A percentile compares a stretch with the other conserved stretches of the same genome.
These are phyloP conservation scores for Eimeria maxima DNA, from an alignment of 169 alveolate species.

Conservation along the genomic window DNA sequence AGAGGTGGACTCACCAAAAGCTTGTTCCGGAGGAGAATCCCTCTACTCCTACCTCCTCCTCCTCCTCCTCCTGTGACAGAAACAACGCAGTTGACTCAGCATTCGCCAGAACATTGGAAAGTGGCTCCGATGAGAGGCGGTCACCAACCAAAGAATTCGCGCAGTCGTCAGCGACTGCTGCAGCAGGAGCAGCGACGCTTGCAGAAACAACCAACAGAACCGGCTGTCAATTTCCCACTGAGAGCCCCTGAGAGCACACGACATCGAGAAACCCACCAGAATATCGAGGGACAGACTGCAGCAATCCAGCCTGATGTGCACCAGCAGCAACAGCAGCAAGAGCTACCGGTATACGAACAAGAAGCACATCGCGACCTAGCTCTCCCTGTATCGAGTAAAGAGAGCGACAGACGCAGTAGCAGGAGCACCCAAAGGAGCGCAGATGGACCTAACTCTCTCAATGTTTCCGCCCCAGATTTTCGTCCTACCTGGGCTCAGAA, in stretches of 20 bases:
- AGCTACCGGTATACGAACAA: not conserved
- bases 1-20: not conserved
- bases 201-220: not conserved
- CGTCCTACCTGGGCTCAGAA: slow-evolving; percentile 22
- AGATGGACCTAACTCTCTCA: not conserved
- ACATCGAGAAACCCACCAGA: slow-evolving; percentile 7
- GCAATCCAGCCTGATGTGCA: not conserved
- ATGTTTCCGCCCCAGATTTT: not conserved
- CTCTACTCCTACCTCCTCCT: slow-evolving; percentile 6
- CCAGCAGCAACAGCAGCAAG: slow-evolving; percentile 6
- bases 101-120: not conserved
- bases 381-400: not conserved
- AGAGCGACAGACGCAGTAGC: slow-evolving; percentile 13
- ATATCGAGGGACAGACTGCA: not conserved
- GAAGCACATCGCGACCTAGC: not conserved
- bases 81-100: not conserved
- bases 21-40: not conserved
- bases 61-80: slow-evolving; percentile 24
- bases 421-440: slow-evolving; percentile 9
- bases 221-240: not conserved
- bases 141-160: not conserved
- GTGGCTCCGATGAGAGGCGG: not conserved
- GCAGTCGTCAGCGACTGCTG: slow-evolving; percentile 22
- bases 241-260: not conserved
- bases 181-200: slow-evolving; percentile 25